Evolutionary conservation across 2,329 filamentous ascomycete genomes (phyloP).

Genomic region (Fusarium sp.): DNA sequence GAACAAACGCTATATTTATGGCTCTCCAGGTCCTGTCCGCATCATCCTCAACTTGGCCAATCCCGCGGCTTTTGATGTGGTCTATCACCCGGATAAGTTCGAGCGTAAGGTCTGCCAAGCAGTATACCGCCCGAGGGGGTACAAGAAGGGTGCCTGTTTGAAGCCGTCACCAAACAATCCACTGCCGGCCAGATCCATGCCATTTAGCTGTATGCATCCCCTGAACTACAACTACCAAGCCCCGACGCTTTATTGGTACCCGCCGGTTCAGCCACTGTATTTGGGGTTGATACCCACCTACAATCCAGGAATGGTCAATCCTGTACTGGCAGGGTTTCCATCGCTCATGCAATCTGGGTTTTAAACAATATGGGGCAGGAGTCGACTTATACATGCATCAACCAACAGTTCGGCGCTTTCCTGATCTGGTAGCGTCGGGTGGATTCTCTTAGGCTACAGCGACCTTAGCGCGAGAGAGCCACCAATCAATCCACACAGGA

Average conservation of each 20-base stretch:
- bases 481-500: neutral
- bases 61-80: neutral
- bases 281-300: neutral
- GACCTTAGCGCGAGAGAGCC: neutral
- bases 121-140: slow-evolving; percentile 21
- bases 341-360: neutral
- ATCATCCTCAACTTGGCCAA: slow-evolving; percentile 5
- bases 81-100: neutral
- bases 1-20: slow-evolving; percentile 7
- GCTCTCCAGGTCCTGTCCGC: slow-evolving; percentile 18
- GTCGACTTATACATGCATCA: no score
- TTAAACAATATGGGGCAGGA: neutral
- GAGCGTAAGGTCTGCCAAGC: neutral
- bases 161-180: neutral
- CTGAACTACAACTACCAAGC: neutral
- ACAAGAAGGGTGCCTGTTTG: slow-evolving; percentile 1
- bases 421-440: neutral
- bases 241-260: neutral
- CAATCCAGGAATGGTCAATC: neutral
- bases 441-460: neutral
- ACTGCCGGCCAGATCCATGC: neutral
- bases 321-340: neutral
- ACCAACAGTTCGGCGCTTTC: no score
- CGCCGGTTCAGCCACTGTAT: neutral
- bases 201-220: neutral